Evolutionary conservation across 2,329 filamentous ascomycete species (phyloP), one percentile per base, ranked within the genome.

Genomic region (Fusarium verticillioides): DNA sequence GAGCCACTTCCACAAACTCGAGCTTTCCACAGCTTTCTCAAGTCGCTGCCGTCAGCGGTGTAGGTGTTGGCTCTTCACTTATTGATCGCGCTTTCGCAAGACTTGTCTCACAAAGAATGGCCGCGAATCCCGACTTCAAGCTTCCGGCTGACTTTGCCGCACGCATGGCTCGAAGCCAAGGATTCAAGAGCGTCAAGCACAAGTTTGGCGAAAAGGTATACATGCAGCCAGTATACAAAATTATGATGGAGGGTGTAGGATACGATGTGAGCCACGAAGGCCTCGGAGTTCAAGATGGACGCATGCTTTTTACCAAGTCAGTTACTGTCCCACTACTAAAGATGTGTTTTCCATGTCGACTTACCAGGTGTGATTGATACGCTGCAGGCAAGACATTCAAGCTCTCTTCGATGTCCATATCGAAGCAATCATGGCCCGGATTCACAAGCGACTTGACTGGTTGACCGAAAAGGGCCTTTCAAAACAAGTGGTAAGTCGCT

Each of bases 151-250:
- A 85, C 67, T 80, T 80, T 54, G 80, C 83, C 4, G 66, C 79
- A 12, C 78, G 80, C 2, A 79, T 86, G 75, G 79, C 81, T 13
- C 80, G 79, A 54, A 81, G 83, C 26, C 80, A 83, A 10, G 80
- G 81, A 18, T 85, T 84, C 60, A 79, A 77, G 57, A 83, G 78
- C 8, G 72, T 81, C 12, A 83, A 83, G 60, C 81, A 83, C 63
- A 83, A 82, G 69, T 87, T 87, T 72, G 85, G 85, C 5, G 82
- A 86, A 62, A 81, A 75, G 18, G 84, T 83, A 2, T 85, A 83
- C 26, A 82, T 83, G 73, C 81, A 83, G 19, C 74, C 79, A 2
- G 74, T 81, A 2, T 86, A 84, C 60, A 85, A 81, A 62, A 79
- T 87, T 3, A 79, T 80, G 21, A 80, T 86, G 77, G 85, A 85